Evolutionary conservation across 192 early-diverging fungal species (phyloP).

Genomic region (Neocallimastix lanati): DNA sequence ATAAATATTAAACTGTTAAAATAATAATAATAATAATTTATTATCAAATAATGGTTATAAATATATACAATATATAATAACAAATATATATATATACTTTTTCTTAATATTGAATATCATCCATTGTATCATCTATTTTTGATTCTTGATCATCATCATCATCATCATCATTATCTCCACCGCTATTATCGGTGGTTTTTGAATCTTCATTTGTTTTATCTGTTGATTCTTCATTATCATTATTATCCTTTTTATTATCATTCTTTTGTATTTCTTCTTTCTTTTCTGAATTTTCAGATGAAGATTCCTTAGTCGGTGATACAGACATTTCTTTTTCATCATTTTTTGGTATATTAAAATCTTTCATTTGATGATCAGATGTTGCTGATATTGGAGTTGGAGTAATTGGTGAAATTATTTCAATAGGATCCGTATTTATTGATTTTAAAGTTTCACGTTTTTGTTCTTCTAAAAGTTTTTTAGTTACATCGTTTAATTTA

Average conservation of each 20-base stretch:
- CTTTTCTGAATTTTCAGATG: neutral
- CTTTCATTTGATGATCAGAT: neutral
- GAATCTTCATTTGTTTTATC: neutral
- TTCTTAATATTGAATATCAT: neutral
- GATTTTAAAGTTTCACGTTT: neutral
- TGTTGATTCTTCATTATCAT: neutral
- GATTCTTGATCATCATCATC: neutral
- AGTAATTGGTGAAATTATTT: neutral
- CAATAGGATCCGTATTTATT: neutral
- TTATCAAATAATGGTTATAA: too few species aligned
- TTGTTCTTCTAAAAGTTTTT: neutral
- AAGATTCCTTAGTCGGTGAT: neutral
- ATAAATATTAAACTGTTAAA: too few species aligned
- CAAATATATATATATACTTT: too few species aligned
- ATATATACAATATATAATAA: too few species aligned
- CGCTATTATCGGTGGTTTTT: neutral
- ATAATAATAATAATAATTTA: too few species aligned
- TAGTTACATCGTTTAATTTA: neutral
- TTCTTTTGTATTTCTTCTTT: neutral
- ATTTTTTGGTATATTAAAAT: neutral
- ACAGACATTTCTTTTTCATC: neutral
- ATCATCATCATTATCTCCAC: neutral
- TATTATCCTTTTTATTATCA: neutral
- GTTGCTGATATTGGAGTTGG: neutral
- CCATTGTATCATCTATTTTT: neutral